These are phyloP conservation scores for Pythium dissotocum DNA, from an alignment of 352 stramenopile genomes.

Conservation along the genomic window DNA sequence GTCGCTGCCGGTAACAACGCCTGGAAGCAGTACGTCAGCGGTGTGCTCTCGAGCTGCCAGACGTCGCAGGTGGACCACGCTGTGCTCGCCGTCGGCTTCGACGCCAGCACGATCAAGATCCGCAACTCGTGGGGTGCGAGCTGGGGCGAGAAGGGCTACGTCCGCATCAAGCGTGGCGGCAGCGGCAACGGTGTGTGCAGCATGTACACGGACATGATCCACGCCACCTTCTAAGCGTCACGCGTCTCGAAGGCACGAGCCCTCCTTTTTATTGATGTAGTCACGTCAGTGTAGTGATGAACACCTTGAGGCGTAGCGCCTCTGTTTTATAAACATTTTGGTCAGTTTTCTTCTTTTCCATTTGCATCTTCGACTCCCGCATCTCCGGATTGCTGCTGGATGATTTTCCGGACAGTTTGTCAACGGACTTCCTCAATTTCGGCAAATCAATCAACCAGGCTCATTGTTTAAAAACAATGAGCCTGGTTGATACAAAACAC, in stretches of 20 bases:
- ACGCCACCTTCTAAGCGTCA: conserved; percentile 25
- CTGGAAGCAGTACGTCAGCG: conserved; percentile 96
- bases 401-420: too few relatives aligned
- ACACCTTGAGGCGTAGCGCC: not conserved
- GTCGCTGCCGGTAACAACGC: conserved; percentile 91
- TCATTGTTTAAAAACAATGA: not conserved
- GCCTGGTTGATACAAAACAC: too few relatives aligned
- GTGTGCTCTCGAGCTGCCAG: conserved; percentile 78
- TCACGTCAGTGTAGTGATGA: not conserved
- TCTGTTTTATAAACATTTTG: not conserved
- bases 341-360: not conserved
- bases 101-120: conserved; percentile 84
- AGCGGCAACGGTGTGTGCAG: conserved; percentile 32
- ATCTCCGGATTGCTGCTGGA: too few relatives aligned
- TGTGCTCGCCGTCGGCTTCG: conserved; percentile 95
- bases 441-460: too few relatives aligned
- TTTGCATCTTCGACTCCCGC: too few relatives aligned
- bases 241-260: not conserved
- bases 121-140: conserved; percentile 95
- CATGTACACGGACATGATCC: conserved; percentile 42
- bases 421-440: too few relatives aligned
- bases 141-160: conserved; percentile 95
- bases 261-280: not conserved
- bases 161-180: conserved; percentile 84
- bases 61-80: conserved; percentile 95